Evolutionary conservation across 1,139 yeast species (phyloP), one percentile per base, ranked within the genome.

Genomic region (Zygoascus hellenicus): DNA sequence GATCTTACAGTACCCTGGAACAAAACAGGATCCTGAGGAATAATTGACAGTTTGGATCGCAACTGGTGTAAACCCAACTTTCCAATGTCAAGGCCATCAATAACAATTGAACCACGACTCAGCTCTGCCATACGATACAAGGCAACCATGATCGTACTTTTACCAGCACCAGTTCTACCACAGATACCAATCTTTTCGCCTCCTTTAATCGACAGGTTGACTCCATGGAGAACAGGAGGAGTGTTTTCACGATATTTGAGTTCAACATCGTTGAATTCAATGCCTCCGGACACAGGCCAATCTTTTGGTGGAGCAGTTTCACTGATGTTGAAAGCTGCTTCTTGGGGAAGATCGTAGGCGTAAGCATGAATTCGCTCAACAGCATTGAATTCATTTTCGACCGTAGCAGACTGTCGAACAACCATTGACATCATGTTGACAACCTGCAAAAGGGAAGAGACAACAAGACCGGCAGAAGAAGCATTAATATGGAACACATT

Each of bases 121-220:
- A 81, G 63, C 57, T 83, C 89, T 10, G 74, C 66, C 38, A 83
- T 64, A 47, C 92, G 71, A 62, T 77, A 83, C 48, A 83, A 65
- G 0, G 86, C 83, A 26, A 77, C 72, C 75, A 81, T 79, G 38
- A 83, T 78, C 1, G 87, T 78, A 16, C 83, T 76, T 63, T 83
- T 83, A 40, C 90, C 90, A 9, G 90, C 89, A 50, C 92, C 92
- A 1, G 90, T 83, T 57, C 90, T 75, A 19, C 92, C 92, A 66
- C 87, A 81, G 50, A 83, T 80, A 42, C 90, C 90, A 51, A 83
- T 72, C 59, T 81, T 82, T 60, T 81, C 80, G 13, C 78, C 75
- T 1, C 80, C 74, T 11, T 69, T 63, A 28, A 83, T 58, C 4
- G 57, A 47, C 29, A 82, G 59, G 29, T 56, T 64, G 43, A 88